Percentiles rank a stretch among this genome's conserved stretches.
These are phyloP conservation scores for Cornus suecica DNA, from an alignment of 148 eudicot species.

Conservation along the genomic window DNA sequence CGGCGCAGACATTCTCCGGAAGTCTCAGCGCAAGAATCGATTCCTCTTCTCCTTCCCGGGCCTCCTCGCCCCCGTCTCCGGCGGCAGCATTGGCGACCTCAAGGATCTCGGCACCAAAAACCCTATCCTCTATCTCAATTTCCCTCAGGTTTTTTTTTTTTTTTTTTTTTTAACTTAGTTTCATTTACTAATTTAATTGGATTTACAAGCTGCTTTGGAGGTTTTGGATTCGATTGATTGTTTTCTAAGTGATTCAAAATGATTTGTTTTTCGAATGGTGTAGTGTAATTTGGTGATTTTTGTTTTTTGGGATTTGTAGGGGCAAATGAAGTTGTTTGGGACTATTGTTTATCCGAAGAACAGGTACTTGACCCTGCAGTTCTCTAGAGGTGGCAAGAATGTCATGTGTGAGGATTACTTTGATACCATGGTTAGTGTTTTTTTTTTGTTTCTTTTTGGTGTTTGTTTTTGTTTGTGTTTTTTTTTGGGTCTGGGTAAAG, in stretches of 20 bases:
- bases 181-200: neutral
- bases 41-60: slow-evolving; percentile 85
- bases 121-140: slow-evolving; percentile 75
- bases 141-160: slow-evolving; percentile 51
- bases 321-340: slow-evolving; percentile 87
- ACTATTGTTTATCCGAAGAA: slow-evolving; percentile 86
- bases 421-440: slow-evolving; percentile 68
- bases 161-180: neutral
- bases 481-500: too few relatives aligned
- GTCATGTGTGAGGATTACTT: slow-evolving; percentile 88
- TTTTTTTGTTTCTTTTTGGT: neutral
- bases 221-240: neutral
- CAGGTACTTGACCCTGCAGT: slow-evolving; percentile 84
- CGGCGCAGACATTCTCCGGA: slow-evolving; percentile 68
- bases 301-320: slow-evolving; percentile 32
- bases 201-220: neutral
- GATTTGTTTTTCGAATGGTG: neutral
- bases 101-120: slow-evolving; percentile 77
- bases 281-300: neutral
- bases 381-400: slow-evolving; percentile 87
- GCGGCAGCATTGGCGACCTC: slow-evolving; percentile 87
- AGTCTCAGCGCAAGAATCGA: slow-evolving; percentile 73
- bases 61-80: slow-evolving; percentile 63
- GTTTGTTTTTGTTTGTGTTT: too few relatives aligned
- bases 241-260: neutral